Base-by-base conservation (phyloP, 2,329 filamentous ascomycete species). In the Ramichloridium luteum region DNA sequence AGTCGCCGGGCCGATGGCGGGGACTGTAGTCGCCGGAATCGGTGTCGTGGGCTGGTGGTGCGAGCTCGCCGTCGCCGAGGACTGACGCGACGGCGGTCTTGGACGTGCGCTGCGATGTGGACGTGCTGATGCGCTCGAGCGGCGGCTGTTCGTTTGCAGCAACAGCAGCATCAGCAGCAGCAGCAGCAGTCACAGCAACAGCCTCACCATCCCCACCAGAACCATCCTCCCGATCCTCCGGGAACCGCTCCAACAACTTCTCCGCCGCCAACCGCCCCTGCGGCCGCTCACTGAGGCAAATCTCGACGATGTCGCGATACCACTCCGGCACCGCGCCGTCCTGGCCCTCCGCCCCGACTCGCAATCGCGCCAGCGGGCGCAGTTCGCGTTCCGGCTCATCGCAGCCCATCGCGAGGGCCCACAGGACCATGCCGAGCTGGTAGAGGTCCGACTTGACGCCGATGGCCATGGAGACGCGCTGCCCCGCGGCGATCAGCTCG, bases 401-500 rank as follows among this genome's bases (percentile, higher is more conserved):
- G 34, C 86, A 74, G 44, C 88, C 73, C 50, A 79, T 80, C 2
- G 84, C 88, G 27, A 98, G 62, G 13, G 83, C 84, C 84, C 88
- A 98, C 3, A 98, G 62, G 2, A 93, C 85, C 90, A 98, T 98
- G 4, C 90, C 90, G 4, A 96, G 69, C 57, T 98, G 90, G 50
- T 80, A 98, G 1, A 98, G 65, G 57, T 98, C 90, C 1, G 88
- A 93, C 59, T 98, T 98, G 53, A 94, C 85, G 9, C 90, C 88
- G 52, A 98, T 96, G 51, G 93, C 94, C 78, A 96, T 93, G 27
- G 82, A 80, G 32, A 98, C 86, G 16, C 84, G 73, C 56, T 94
- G 86, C 36, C 81, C 82, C 55, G 77, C 86, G 43, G 88, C 77
- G 38, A 96, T 84, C 34, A 96, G 73, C 4, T 73, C 71, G 11